Evolutionary conservation across 441 rosid genomes (phyloP).

Genomic region (Erodium texanum): DNA sequence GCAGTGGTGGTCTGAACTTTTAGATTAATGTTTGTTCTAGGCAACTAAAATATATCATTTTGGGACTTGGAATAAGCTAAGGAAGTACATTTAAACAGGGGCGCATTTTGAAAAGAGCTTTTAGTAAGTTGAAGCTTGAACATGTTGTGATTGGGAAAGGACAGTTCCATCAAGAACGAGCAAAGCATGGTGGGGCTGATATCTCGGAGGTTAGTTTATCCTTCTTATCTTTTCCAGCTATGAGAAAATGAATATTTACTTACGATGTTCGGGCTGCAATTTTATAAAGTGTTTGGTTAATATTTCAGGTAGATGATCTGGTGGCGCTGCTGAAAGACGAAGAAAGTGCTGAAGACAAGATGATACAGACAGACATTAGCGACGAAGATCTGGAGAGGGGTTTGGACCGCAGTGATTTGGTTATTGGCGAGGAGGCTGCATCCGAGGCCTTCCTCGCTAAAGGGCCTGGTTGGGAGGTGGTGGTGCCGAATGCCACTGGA

Average conservation of each 20-base stretch:
- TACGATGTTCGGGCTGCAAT: too few species aligned
- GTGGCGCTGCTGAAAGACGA: constrained; percentile 59
- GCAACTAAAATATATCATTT: too few species aligned
- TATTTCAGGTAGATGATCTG: constrained; percentile 68
- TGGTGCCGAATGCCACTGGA: constrained; percentile 52
- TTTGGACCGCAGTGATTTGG: constrained; percentile 70
- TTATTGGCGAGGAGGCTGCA: constrained; percentile 12
- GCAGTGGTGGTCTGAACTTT: too few species aligned
- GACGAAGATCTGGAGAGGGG: constrained; percentile 65
- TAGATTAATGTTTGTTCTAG: too few species aligned
- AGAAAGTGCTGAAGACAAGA: constrained; percentile 78
- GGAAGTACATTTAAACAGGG: constrained; percentile 39
- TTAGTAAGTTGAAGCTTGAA: constrained; percentile 84
- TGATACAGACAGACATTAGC: constrained; percentile 75
- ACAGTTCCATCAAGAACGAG: constrained; percentile 81
- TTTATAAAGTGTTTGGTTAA: neutral
- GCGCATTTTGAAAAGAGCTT: constrained; percentile 83
- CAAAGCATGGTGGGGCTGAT: constrained; percentile 26
- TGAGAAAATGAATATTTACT: too few species aligned
- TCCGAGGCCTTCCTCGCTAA: constrained; percentile 47
- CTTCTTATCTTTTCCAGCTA: too few species aligned
- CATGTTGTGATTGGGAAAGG: constrained; percentile 91
- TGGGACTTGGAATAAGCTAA: constrained; percentile 6
- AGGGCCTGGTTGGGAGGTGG: constrained; percentile 99
- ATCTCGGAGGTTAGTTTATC: constrained; percentile 38